Percentiles rank a stretch among this genome's conserved stretches.
These are phyloP conservation scores for Austroboletus eburneus DNA, from an alignment of 768 basidiomycete species.

Conservation along the genomic window DNA sequence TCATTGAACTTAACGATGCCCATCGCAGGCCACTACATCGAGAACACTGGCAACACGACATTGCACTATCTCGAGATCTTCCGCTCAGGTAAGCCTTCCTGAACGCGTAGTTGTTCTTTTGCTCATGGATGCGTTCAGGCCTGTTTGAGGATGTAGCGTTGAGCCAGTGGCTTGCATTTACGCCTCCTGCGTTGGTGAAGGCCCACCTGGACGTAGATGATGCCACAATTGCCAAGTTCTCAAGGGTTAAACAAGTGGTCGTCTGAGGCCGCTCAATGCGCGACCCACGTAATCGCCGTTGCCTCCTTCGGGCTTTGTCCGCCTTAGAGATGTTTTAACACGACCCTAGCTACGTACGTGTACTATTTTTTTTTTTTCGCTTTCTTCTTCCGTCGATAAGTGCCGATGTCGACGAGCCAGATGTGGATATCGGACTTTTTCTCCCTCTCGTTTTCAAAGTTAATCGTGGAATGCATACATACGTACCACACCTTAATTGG, in stretches of 20 bases:
- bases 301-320: not conserved
- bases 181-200: conserved; percentile 55
- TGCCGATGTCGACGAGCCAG: not conserved
- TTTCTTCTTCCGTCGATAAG: not conserved
- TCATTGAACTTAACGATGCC: not conserved
- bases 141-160: conserved; percentile 54
- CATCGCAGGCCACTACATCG: conserved; percentile 58
- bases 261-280: conserved; percentile 31
- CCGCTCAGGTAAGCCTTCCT: conserved; percentile 38
- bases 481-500: not conserved
- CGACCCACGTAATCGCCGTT: not conserved
- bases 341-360: conserved; percentile 5
- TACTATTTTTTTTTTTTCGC: conserved; percentile 10
- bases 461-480: not conserved
- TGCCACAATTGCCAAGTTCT: conserved; percentile 45
- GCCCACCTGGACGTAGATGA: conserved; percentile 56
- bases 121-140: conserved; percentile 26
- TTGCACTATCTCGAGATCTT: conserved; percentile 62
- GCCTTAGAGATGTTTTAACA: not conserved
- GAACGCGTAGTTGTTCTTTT: no score
- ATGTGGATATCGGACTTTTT: not conserved
- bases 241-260: conserved; percentile 47
- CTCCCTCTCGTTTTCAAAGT: not conserved
- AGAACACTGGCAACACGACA: conserved; percentile 60
- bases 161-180: conserved; percentile 60